Evolutionary conservation across 176 grass and related monocot species (phyloP).

Genomic region (Carex kokanica): DNA sequence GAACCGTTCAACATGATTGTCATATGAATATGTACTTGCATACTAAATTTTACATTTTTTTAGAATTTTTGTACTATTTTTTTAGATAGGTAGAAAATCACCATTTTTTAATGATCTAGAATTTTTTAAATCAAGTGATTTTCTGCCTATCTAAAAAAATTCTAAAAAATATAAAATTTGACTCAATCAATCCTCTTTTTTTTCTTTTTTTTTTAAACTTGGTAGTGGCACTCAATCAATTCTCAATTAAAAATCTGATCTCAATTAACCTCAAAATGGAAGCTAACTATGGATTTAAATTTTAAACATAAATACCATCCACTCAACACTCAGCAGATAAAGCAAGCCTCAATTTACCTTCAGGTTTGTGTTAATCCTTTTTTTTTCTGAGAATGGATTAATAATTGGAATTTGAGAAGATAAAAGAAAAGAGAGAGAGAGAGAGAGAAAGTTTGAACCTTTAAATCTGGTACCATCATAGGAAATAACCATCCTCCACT

Average conservation of each 20-base stretch:
- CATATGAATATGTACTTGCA: too few species aligned
- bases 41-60: too few species aligned
- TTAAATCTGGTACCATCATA: slow-evolving; percentile 89
- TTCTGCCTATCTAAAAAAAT: too few species aligned
- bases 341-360: not conserved
- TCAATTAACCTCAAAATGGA: not conserved
- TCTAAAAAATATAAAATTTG: too few species aligned
- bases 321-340: not conserved
- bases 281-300: not conserved
- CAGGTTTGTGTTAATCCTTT: not conserved
- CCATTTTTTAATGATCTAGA: too few species aligned
- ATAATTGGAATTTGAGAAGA: not conserved
- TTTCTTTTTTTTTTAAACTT: too few species aligned
- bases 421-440: not conserved
- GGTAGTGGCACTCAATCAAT: not conserved
- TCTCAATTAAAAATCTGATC: not conserved
- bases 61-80: too few species aligned
- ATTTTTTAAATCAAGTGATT: too few species aligned
- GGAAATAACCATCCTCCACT: slow-evolving; percentile 82
- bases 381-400: not conserved
- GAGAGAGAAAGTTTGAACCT: slow-evolving; percentile 34
- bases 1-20: too few species aligned
- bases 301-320: not conserved
- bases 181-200: too few species aligned
- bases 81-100: too few species aligned